Conservation (phyloP, 2,329 filamentous ascomycete species). For the Fusarium longipes region DNA sequence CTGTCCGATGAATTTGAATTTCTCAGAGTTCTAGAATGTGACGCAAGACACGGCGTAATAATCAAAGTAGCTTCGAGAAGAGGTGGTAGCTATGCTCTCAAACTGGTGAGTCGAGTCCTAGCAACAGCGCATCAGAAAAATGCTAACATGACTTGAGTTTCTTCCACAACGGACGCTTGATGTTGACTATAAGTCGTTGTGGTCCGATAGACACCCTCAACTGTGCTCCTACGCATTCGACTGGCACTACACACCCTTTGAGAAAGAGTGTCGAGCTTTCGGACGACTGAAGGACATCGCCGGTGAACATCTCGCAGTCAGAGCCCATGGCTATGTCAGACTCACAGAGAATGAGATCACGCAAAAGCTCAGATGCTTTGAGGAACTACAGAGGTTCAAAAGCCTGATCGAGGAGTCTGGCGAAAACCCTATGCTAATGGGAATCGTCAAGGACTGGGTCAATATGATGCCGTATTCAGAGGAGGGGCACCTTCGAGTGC, state of each 20-base stretch:
- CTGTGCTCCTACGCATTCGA: conserved; percentile 3
- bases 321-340: conserved; percentile 9
- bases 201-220: too few species aligned
- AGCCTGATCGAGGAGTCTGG: too few species aligned
- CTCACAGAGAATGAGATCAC: background rate
- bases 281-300: conserved; percentile 1
- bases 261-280: conserved; percentile 22
- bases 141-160: background rate
- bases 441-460: conserved; percentile 24
- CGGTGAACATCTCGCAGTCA: conserved; percentile 9
- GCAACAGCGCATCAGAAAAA: background rate
- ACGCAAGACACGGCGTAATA: background rate
- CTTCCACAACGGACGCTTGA: too few species aligned
- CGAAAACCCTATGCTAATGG: too few species aligned
- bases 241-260: conserved; percentile 8
- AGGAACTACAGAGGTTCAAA: background rate
- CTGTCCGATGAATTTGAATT: background rate
- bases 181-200: too few species aligned
- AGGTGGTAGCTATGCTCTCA: background rate
- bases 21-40: background rate
- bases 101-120: background rate
- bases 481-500: background rate
- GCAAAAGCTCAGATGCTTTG: background rate
- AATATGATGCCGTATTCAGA: background rate
- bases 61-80: background rate